These are phyloP conservation scores for Nosema granulosis DNA, from an alignment of 371 early-diverging fungal genomes.

Conservation along the genomic window DNA sequence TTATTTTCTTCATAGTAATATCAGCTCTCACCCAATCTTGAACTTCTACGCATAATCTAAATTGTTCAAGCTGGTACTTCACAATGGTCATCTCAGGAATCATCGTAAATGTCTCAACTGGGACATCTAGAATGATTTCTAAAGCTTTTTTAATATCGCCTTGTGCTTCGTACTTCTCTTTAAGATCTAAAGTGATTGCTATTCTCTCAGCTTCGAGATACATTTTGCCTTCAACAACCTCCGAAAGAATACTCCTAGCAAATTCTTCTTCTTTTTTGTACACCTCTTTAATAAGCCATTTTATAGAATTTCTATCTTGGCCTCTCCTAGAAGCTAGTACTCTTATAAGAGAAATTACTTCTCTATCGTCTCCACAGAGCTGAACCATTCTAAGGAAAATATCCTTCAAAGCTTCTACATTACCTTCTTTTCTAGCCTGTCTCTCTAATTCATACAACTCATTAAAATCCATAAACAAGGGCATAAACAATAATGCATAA, in stretches of 20 bases:
- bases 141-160: slow-evolving; percentile 43
- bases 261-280: slow-evolving; percentile 42
- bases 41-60: slow-evolving; percentile 52
- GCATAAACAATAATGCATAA: not conserved
- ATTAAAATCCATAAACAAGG: slow-evolving; percentile 44
- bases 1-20: slow-evolving; percentile 57
- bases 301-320: slow-evolving; percentile 53
- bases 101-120: slow-evolving; percentile 66
- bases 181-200: slow-evolving; percentile 53
- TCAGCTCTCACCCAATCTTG: slow-evolving; percentile 56
- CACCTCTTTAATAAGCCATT: slow-evolving; percentile 51
- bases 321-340: slow-evolving; percentile 60
- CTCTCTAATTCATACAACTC: slow-evolving; percentile 62
- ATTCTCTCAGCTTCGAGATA: slow-evolving; percentile 64
- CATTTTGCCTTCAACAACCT: slow-evolving; percentile 65
- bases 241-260: slow-evolving; percentile 39
- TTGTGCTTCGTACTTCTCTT: slow-evolving; percentile 37
- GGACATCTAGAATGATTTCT: slow-evolving; percentile 55
- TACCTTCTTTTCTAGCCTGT: slow-evolving; percentile 52
- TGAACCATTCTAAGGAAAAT: slow-evolving; percentile 57
- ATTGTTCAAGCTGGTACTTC: slow-evolving; percentile 63
- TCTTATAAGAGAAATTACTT: slow-evolving; percentile 45
- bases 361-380: slow-evolving; percentile 41
- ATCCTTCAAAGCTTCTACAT: slow-evolving; percentile 36
- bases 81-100: slow-evolving; percentile 51